Conservation (phyloP, 1,284 basidiomycete genomes). For the Pascua sp. region DNA sequence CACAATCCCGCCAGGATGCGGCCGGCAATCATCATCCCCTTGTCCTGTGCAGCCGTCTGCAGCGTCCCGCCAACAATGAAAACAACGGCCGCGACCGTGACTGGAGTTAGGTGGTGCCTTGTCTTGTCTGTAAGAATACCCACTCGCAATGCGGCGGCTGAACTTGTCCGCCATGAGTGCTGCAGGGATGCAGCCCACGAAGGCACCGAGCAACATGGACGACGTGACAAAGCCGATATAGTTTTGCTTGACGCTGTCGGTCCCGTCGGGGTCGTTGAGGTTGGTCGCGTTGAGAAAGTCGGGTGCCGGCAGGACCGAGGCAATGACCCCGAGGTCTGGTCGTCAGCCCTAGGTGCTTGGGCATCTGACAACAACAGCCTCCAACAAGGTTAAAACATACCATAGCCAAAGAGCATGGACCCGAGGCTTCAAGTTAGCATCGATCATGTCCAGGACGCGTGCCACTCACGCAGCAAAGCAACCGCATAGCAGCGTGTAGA, state of each 20-base stretch:
- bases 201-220: slow-evolving; percentile 44
- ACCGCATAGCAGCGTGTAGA: slow-evolving; percentile 61
- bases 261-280: slow-evolving; percentile 19
- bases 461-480: slow-evolving; percentile 54
- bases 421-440: slow-evolving; percentile 15
- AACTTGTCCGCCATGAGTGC: slow-evolving; percentile 38
- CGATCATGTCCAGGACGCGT: too few relatives aligned
- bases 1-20: slow-evolving; percentile 57
- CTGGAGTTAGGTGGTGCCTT: slow-evolving; percentile 13
- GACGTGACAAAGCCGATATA: slow-evolving; percentile 53
- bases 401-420: slow-evolving; percentile 42
- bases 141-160: too few relatives aligned
- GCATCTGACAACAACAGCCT: too few relatives aligned
- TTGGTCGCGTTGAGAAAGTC: slow-evolving; percentile 33
- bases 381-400: too few relatives aligned
- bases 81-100: slow-evolving; percentile 43
- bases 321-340: slow-evolving; percentile 52
- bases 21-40: slow-evolving; percentile 62
- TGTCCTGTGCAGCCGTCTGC: slow-evolving; percentile 51
- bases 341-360: neutral
- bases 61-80: slow-evolving; percentile 57
- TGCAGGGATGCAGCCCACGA: slow-evolving; percentile 45
- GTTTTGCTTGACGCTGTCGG: slow-evolving; percentile 38
- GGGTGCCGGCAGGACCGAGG: slow-evolving; percentile 50
- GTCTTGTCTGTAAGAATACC: too few relatives aligned